A percentile compares a stretch with the other conserved stretches of the same genome.
These are phyloP conservation scores for Aspergillus fumigatiaffinis DNA, from an alignment of 2,329 filamentous ascomycete species.

Conservation along the genomic window DNA sequence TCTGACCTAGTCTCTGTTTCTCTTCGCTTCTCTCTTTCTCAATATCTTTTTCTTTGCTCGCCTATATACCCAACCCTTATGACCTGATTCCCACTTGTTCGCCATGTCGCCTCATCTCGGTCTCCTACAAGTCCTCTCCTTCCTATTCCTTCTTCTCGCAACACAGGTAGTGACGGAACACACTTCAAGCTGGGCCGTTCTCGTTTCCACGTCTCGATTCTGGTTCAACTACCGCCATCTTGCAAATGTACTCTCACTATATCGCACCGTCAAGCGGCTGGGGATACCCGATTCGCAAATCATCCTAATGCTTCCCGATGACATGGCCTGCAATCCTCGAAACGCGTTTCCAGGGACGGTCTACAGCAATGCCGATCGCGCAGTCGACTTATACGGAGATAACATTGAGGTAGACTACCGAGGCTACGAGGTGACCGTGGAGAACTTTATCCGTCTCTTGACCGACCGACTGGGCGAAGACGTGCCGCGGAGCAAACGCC, in stretches of 20 bases:
- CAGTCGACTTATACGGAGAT: conserved; percentile 93
- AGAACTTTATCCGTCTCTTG: conserved; percentile 94
- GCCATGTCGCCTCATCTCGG: conserved; percentile 25
- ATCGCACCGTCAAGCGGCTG: conserved; percentile 94
- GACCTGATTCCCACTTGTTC: conserved; percentile 13
- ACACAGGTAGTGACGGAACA: conserved; percentile 48
- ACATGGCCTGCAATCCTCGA: conserved; percentile 98
- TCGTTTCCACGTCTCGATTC: conserved; percentile 97
- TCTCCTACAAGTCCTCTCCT: conserved; percentile 22
- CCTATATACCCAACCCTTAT: conserved; percentile 5
- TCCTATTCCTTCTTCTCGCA: conserved; percentile 20
- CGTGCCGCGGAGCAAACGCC: conserved; percentile 88
- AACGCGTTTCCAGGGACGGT: conserved; percentile 97
- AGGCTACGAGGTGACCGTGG: conserved; percentile 96
- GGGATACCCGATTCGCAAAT: conserved; percentile 98
- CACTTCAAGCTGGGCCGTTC: conserved; percentile 97
- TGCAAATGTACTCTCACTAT: conserved; percentile 94
- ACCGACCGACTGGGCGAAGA: conserved; percentile 93
- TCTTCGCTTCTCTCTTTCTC: background rate
- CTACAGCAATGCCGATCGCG: conserved; percentile 95
- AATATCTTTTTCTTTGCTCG: background rate
- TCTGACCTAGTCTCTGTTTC: background rate
- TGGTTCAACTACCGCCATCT: conserved; percentile 99
- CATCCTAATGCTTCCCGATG: conserved; percentile 99
- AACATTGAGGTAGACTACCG: conserved; percentile 99